These are phyloP conservation scores for Pythium pyrilobum DNA, from an alignment of 352 stramenopile genomes.

Conservation along the genomic window DNA sequence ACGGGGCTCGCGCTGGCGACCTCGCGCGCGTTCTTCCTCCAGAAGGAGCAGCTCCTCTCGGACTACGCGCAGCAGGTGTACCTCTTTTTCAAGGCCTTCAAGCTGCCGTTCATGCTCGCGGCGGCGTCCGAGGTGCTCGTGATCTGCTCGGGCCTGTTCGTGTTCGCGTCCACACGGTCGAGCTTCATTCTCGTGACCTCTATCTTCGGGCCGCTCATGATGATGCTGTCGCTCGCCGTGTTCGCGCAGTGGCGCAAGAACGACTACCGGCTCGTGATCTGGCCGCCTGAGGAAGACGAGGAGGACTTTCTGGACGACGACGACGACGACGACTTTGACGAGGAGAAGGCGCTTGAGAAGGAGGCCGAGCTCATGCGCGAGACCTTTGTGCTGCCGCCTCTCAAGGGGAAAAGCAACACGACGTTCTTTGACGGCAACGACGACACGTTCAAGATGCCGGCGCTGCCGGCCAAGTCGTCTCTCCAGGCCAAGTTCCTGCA, in stretches of 20 bases:
- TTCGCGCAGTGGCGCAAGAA: slow-evolving; percentile 78
- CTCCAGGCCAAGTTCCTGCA: slow-evolving; percentile 21
- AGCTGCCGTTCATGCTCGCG: slow-evolving; percentile 75
- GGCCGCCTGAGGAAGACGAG: slow-evolving; percentile 74
- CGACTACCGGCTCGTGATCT: slow-evolving; percentile 79
- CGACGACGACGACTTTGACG: slow-evolving; percentile 50
- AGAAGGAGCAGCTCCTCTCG: slow-evolving; percentile 68
- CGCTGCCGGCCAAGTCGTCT: slow-evolving; percentile 48
- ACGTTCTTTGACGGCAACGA: slow-evolving; percentile 50
- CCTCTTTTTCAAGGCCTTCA: slow-evolving; percentile 51
- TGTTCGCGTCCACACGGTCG: slow-evolving; percentile 71
- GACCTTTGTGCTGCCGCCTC: slow-evolving; percentile 71
- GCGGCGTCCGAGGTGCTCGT: slow-evolving; percentile 74
- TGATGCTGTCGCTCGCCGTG: slow-evolving; percentile 73
- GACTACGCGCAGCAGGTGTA: slow-evolving; percentile 77
- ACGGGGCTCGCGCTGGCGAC: slow-evolving; percentile 65
- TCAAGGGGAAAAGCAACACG: slow-evolving; percentile 55
- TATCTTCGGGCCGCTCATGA: slow-evolving; percentile 66
- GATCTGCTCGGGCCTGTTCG: slow-evolving; percentile 75
- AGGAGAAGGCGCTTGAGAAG: slow-evolving; percentile 62
- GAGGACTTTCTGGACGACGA: slow-evolving; percentile 77
- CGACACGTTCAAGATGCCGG: slow-evolving; percentile 78
- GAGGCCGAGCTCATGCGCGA: slow-evolving; percentile 70
- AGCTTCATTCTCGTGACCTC: slow-evolving; percentile 76
- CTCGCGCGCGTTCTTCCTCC: slow-evolving; percentile 75